These are phyloP conservation scores for Epichloe hybrida DNA, from an alignment of 2,329 filamentous ascomycete genomes.

Conservation along the genomic window DNA sequence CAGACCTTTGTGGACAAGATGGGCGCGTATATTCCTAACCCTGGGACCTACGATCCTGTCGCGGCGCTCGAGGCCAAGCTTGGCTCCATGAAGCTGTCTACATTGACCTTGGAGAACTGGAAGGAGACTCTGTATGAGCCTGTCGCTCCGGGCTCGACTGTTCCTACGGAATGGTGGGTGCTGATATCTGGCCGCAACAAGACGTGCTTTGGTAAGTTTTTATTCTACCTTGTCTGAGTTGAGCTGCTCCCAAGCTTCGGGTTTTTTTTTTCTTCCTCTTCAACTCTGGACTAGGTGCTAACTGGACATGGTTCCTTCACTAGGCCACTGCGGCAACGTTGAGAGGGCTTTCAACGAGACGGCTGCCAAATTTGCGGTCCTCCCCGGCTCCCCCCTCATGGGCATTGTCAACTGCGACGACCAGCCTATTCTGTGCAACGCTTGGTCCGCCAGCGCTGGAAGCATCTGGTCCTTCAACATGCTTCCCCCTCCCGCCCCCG, in stretches of 20 bases:
- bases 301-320: not conserved
- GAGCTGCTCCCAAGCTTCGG: too few relatives aligned
- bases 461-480: conserved; percentile 54
- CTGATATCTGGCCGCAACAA: conserved; percentile 63
- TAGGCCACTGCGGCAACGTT: conserved; percentile 50
- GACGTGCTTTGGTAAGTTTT: conserved; percentile 53
- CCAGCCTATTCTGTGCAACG: conserved; percentile 61
- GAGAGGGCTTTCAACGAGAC: conserved; percentile 56
- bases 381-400: conserved; percentile 51
- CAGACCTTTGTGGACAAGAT: conserved; percentile 51
- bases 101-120: conserved; percentile 57
- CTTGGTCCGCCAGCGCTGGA: conserved; percentile 53
- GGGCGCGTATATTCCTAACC: conserved; percentile 36
- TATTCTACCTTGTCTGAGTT: not conserved
- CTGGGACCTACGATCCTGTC: conserved; percentile 27
- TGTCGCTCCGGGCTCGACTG: conserved; percentile 43
- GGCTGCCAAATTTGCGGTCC: conserved; percentile 47
- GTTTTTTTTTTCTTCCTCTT: not conserved
- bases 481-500: conserved; percentile 48
- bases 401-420: conserved; percentile 61
- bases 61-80: conserved; percentile 28
- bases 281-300: not conserved
- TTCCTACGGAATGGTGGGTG: conserved; percentile 65
- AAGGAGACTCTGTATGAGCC: conserved; percentile 51
- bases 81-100: conserved; percentile 29